These are phyloP conservation scores for Zarea fungicola DNA, from an alignment of 2,329 filamentous ascomycete species.

Conservation along the genomic window DNA sequence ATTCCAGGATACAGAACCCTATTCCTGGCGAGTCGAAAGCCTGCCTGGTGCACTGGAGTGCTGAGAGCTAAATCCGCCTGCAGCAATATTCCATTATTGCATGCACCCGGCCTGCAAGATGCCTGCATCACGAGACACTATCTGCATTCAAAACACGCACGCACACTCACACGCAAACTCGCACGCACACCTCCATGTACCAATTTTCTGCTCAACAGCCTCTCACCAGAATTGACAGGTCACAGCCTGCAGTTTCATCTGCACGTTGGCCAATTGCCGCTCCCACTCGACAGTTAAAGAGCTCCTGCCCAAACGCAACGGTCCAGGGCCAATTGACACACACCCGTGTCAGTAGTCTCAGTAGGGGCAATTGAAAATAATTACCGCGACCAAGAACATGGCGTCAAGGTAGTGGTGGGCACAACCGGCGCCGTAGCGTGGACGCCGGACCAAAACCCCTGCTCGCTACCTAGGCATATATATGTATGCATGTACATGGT, in stretches of 20 bases:
- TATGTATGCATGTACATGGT: too few species aligned
- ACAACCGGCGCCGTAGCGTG: constrained; percentile 12
- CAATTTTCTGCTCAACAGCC: background rate
- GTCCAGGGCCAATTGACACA: constrained; percentile 6
- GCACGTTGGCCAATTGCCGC: background rate
- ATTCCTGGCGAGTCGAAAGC: background rate
- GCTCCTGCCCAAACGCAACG: background rate
- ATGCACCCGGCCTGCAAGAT: constrained; percentile 8
- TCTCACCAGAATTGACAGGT: background rate
- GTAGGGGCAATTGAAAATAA: too few species aligned
- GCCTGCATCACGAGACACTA: constrained; percentile 12
- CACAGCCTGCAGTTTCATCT: background rate
- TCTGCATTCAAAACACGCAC: constrained; percentile 7
- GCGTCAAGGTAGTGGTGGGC: constrained; percentile 10
- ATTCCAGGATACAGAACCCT: constrained; percentile 3
- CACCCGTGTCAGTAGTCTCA: background rate
- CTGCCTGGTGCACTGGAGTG: background rate
- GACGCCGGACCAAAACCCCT: constrained; percentile 1
- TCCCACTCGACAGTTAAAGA: background rate
- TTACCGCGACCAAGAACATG: constrained; percentile 7
- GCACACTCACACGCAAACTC: background rate
- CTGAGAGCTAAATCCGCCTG: background rate
- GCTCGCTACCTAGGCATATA: too few species aligned
- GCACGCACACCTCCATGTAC: background rate
- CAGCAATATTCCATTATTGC: background rate